Base-by-base conservation (phyloP, 345 rosid genomes). In the Noccaea bulbosa region DNA sequence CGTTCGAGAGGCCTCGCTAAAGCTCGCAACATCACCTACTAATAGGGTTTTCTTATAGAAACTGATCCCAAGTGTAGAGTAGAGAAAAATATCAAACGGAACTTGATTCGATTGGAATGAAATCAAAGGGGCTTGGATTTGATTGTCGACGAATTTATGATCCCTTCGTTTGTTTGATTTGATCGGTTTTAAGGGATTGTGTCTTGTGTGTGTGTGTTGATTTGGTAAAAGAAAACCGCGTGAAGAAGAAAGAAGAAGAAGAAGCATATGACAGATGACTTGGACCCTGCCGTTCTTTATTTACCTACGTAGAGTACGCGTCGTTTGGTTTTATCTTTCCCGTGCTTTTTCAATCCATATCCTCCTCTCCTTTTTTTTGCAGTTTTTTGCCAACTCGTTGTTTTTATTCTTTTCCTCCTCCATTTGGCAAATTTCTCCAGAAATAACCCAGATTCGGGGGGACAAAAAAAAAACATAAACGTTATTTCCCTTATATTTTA, bases 1-100 rank as follows among this genome's bases (percentile, higher is more conserved):
- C 87, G 82, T 74, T 88, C 95, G 11, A 88, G 73, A 35, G 91
- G 95, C 78, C 96, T 62, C 77, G 48, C 84, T 38, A 84, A 78
- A 34, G 88, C 71, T 49, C 96, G 85, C 50, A 88, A 67, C 90
- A 85, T 77, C 89, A 62, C 83, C 81, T 52, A 65, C 68, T 43
- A 39, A 35, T 40, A 5, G 45, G 65, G 65, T 11, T 54, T 69
- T 61, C 35, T 55, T 55, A 40, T 71, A 50, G 24, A 51, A 12
- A 32, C 41, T 30, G 53, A 34, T 71, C 55, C 49, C 2, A 44
- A 71, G 63, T 62, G 8, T 16, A 38, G 48, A 63, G 56, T 35
- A 9, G 32, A 48, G 44, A 9, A 11, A 3, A 14, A n/a, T 7
- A 20, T n/a, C n/a, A 2, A 7, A 46, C 22, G 5, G 51, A 24